Conservation (phyloP, 805 yeast species). For the Nakazawaea sp. region DNA sequence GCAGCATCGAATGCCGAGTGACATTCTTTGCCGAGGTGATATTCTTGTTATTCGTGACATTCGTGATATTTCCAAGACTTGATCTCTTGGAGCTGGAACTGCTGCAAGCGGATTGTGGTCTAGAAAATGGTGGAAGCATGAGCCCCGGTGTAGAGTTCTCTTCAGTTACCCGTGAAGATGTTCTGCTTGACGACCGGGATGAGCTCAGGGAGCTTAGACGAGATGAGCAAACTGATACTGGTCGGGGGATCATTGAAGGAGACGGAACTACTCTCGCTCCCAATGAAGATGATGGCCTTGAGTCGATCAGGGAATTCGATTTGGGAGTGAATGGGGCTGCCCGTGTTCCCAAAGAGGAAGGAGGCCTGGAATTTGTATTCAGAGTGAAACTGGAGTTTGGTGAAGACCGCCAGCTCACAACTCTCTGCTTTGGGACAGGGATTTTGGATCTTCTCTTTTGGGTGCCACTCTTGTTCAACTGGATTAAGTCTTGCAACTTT, state of each 20-base stretch:
- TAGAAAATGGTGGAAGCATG: no score
- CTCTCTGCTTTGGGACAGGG: slow-evolving; percentile 22
- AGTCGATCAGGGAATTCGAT: no score
- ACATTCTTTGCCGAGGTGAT: neutral
- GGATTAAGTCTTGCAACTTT: slow-evolving; percentile 17
- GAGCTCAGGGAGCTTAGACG: neutral
- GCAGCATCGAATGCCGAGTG: neutral
- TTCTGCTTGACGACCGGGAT: slow-evolving; percentile 1
- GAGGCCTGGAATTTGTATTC: slow-evolving; percentile 27
- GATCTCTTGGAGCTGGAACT: neutral
- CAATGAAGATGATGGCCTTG: no score
- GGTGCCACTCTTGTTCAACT: slow-evolving; percentile 16
- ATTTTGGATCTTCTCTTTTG: slow-evolving; percentile 18
- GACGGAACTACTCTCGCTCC: no score
- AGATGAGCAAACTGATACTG: slow-evolving; percentile 1
- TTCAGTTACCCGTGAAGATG: no score
- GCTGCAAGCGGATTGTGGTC: neutral
- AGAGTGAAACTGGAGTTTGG: no score
- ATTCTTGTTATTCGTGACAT: neutral
- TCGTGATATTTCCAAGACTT: slow-evolving; percentile 3
- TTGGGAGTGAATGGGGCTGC: no score
- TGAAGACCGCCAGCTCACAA: slow-evolving; percentile 23
- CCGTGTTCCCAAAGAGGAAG: slow-evolving; percentile 13
- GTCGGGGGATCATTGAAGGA: slow-evolving; percentile 9
- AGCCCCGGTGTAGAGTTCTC: no score